phyloP scores from a whole-genome alignment of 352 stramenopile species.

The Globisporangium viniferum region DNA sequence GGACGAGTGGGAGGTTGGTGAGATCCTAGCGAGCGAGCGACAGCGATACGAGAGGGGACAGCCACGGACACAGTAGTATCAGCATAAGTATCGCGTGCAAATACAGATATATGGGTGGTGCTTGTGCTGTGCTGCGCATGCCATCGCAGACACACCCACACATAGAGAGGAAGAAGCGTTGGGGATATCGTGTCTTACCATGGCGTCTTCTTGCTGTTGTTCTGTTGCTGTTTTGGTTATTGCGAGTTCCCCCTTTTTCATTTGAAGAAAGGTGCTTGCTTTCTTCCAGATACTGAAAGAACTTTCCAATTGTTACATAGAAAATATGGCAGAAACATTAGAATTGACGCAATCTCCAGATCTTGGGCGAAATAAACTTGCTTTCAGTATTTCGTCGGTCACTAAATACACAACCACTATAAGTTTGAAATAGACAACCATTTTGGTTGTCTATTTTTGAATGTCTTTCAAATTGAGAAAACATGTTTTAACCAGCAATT shows the following conservation, averaged over 20 bases:
- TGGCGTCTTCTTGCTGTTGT: slow-evolving; percentile 4
- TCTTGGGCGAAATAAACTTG: too few relatives aligned
- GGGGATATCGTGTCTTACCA: slow-evolving; percentile 9
- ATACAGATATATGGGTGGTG: background rate
- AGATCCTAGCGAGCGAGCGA: slow-evolving; percentile 39
- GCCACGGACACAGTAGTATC: too few relatives aligned
- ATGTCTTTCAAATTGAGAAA: too few relatives aligned
- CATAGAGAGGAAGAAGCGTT: background rate
- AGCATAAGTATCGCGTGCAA: too few relatives aligned
- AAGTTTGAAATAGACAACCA: too few relatives aligned
- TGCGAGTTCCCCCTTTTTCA: slow-evolving; percentile 1
- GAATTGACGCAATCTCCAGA: background rate
- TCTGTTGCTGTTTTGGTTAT: slow-evolving; percentile 9
- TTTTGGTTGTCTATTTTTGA: too few relatives aligned
- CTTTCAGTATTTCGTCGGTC: too few relatives aligned
- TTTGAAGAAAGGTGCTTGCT: background rate
- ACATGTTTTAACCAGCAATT: too few relatives aligned
- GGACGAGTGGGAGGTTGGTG: slow-evolving; percentile 75
- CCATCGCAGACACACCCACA: background rate
- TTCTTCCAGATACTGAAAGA: background rate
- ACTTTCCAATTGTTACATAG: background rate
- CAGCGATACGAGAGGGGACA: background rate
- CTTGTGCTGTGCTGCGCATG: background rate
- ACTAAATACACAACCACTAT: too few relatives aligned
- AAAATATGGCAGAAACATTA: background rate